These are phyloP conservation scores for Brassica juncea DNA, from an alignment of 345 rosid genomes.

Conservation along the genomic window DNA sequence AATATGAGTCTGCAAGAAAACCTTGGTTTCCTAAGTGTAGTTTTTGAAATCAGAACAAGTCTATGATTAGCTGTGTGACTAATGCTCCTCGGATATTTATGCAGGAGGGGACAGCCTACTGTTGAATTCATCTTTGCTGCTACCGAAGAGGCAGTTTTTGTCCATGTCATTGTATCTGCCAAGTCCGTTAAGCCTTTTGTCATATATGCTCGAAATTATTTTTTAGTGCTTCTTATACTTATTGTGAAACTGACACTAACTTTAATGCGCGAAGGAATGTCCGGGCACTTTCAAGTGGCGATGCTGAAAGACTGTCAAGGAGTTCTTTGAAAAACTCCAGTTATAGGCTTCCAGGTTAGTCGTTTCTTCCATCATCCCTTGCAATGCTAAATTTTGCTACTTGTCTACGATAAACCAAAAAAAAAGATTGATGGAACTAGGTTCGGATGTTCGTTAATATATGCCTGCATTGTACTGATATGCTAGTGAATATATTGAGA, in stretches of 20 bases:
- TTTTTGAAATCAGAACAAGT: conserved; percentile 4
- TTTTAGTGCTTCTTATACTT: conserved; percentile 22
- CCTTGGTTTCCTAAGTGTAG: conserved; percentile 7
- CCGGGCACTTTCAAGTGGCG: conserved; percentile 73
- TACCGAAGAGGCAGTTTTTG: conserved; percentile 87
- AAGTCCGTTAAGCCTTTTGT: conserved; percentile 61
- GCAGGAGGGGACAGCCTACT: conserved; percentile 91
- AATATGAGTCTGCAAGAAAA: neutral
- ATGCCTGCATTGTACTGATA: conserved; percentile 6
- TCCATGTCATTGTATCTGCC: conserved; percentile 85
- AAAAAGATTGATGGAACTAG: conserved; percentile 5
- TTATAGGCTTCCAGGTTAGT: conserved; percentile 83
- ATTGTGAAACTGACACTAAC: conserved; percentile 21
- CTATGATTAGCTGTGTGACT: conserved; percentile 20
- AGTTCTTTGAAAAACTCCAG: conserved; percentile 61
- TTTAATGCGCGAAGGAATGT: conserved; percentile 63
- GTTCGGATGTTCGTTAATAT: conserved; percentile 15
- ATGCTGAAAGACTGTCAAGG: conserved; percentile 64
- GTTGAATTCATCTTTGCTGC: conserved; percentile 96
- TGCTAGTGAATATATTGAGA: neutral
- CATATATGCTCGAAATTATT: conserved; percentile 13
- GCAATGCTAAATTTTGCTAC: conserved; percentile 24
- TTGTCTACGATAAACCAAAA: conserved; percentile 8
- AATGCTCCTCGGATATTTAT: conserved; percentile 35
- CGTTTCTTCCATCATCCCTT: conserved; percentile 8